These are phyloP conservation scores for Floccularia luteovirens DNA, from an alignment of 768 basidiomycete species.

Conservation along the genomic window DNA sequence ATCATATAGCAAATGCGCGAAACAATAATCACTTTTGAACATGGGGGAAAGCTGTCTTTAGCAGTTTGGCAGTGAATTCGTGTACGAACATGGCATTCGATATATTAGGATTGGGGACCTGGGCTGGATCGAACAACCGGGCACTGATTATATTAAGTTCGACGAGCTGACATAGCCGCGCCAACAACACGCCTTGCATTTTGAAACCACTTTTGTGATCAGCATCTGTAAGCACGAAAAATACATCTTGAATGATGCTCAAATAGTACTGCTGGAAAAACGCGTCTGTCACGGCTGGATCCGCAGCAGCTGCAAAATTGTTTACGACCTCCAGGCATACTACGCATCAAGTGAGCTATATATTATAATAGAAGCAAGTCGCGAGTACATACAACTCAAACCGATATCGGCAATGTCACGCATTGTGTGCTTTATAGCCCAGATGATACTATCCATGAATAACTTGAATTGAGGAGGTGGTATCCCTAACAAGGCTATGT, in stretches of 20 bases:
- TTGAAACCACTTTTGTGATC: conserved; percentile 99
- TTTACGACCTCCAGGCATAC: conserved; percentile 93
- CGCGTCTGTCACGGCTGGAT: conserved; percentile 70
- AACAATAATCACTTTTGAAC: conserved; percentile 87
- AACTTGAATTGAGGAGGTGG: conserved; percentile 93
- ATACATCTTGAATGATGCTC: conserved; percentile 88
- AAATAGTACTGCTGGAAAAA: conserved; percentile 98
- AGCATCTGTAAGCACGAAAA: conserved; percentile 94
- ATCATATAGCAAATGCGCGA: too few relatives aligned
- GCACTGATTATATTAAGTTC: conserved; percentile 72
- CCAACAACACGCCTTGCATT: conserved; percentile 83
- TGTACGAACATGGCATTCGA: conserved; percentile 76
- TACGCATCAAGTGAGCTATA: conserved; percentile 19
- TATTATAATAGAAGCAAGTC: conserved; percentile 2
- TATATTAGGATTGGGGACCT: conserved; percentile 59
- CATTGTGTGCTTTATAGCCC: conserved; percentile 99
- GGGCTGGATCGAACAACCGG: conserved; percentile 77
- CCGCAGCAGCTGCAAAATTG: conserved; percentile 78
- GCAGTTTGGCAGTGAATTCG: conserved; percentile 79
- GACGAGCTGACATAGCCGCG: conserved; percentile 88
- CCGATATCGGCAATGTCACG: conserved; percentile 94
- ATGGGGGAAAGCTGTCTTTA: conserved; percentile 89
- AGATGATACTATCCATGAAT: conserved; percentile 96
- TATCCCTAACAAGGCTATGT: conserved; percentile 72
- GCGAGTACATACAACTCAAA: conserved; percentile 49